Percentiles rank a stretch among this genome's conserved stretches.
Evolutionary conservation across 2,329 filamentous ascomycete species (phyloP).

Genomic region (Cordyceps javanica): DNA sequence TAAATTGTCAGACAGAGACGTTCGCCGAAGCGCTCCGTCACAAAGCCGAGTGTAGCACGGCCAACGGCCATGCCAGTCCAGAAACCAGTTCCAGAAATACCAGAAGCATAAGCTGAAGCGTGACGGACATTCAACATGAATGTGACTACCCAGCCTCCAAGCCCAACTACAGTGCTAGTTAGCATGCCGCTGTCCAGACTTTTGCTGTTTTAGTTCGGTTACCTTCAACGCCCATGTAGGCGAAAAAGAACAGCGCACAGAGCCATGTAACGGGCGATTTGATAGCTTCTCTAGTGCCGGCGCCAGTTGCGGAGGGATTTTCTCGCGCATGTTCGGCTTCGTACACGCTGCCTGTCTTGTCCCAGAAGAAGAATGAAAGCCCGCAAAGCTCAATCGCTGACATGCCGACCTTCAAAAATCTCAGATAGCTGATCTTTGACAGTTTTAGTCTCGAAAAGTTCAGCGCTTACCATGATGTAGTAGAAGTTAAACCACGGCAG

Average conservation of each 20-base stretch:
- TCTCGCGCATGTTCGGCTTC: slow-evolving; percentile 31
- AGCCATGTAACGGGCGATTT: slow-evolving; percentile 56
- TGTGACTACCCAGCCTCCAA: slow-evolving; percentile 73
- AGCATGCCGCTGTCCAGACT: slow-evolving; percentile 2
- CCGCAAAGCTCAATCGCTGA: slow-evolving; percentile 50
- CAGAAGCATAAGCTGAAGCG: slow-evolving; percentile 59
- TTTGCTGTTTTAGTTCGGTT: neutral
- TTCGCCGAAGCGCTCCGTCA: slow-evolving; percentile 63
- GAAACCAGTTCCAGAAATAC: slow-evolving; percentile 67
- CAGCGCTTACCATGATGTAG: slow-evolving; percentile 65
- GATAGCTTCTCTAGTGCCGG: slow-evolving; percentile 33
- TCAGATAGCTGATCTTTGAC: neutral
- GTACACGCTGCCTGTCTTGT: slow-evolving; percentile 48
- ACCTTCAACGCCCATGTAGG: slow-evolving; percentile 67
- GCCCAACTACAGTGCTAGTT: slow-evolving; percentile 37
- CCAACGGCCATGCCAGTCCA: slow-evolving; percentile 74
- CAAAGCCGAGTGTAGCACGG: slow-evolving; percentile 59
- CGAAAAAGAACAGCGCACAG: slow-evolving; percentile 60
- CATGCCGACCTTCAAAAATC: slow-evolving; percentile 30
- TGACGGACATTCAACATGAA: slow-evolving; percentile 71
- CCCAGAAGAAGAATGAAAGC: slow-evolving; percentile 52
- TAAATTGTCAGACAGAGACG: slow-evolving; percentile 55
- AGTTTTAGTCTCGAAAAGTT: no score
- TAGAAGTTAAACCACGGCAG: slow-evolving; percentile 64
- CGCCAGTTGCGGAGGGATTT: slow-evolving; percentile 19